Conservation (phyloP, 2,329 filamentous ascomycete species). For the Pseudogymnoascus sp. region DNA sequence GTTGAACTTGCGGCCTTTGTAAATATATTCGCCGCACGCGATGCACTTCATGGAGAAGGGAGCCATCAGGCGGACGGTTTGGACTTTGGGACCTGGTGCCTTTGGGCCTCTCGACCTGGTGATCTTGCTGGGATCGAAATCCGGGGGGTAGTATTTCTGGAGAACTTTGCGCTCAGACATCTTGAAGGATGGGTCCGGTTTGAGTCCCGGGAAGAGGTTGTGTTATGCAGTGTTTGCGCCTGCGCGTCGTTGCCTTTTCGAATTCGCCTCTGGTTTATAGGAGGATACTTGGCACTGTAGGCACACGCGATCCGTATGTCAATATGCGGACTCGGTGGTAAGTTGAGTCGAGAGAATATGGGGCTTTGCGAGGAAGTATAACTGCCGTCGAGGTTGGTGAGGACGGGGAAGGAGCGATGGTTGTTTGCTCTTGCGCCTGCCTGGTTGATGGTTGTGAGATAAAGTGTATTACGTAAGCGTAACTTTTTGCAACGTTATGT, state of each 20-base stretch:
- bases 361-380: background rate
- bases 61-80: constrained; percentile 85
- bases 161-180: constrained; percentile 88
- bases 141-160: constrained; percentile 58
- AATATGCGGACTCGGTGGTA: background rate
- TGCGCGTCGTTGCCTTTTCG: background rate
- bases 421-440: background rate
- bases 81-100: constrained; percentile 66
- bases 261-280: background rate
- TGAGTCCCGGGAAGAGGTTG: background rate
- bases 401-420: background rate
- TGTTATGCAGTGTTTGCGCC: background rate
- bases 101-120: constrained; percentile 62
- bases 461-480: background rate
- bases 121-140: constrained; percentile 86
- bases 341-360: background rate
- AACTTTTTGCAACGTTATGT: background rate
- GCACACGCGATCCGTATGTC: background rate
- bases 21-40: constrained; percentile 69
- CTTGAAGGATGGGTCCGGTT: constrained; percentile 12
- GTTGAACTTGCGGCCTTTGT: constrained; percentile 93
- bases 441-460: background rate
- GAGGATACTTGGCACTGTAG: background rate
- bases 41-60: constrained; percentile 75
- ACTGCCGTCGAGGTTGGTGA: background rate